Percentiles rank a stretch among this genome's conserved stretches.
phyloP scores from a whole-genome alignment of 1,284 basidiomycete genomes.

The Fomitiporia mediterranea region DNA sequence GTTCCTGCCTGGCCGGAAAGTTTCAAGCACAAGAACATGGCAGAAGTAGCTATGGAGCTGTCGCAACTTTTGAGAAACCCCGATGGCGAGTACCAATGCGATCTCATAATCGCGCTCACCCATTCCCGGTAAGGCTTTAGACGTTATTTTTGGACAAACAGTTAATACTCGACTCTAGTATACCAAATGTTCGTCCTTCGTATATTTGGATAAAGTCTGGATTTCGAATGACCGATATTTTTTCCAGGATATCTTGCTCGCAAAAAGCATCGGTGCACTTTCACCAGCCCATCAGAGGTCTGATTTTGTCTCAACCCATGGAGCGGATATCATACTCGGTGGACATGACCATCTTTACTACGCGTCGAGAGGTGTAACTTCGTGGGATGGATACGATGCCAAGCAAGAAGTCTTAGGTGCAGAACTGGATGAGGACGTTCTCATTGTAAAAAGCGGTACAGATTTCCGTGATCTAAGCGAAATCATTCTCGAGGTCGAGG shows the following conservation, averaged over 20 bases:
- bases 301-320: constrained; percentile 54
- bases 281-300: constrained; percentile 51
- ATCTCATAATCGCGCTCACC: constrained; percentile 77
- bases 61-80: constrained; percentile 73
- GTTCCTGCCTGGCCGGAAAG: constrained; percentile 76
- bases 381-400: constrained; percentile 70
- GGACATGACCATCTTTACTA: constrained; percentile 91
- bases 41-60: constrained; percentile 55
- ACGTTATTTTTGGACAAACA: not conserved
- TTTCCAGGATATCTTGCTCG: constrained; percentile 59
- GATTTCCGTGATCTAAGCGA: constrained; percentile 88
- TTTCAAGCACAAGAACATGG: constrained; percentile 69
- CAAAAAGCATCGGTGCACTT: constrained; percentile 56
- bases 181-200: constrained; percentile 27
- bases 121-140: constrained; percentile 52
- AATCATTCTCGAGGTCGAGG: constrained; percentile 58
- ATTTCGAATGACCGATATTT: constrained; percentile 36
- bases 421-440: constrained; percentile 66
- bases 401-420: constrained; percentile 58
- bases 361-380: constrained; percentile 69
- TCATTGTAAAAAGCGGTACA: constrained; percentile 82
- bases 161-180: constrained; percentile 11
- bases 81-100: constrained; percentile 60
- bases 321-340: constrained; percentile 81
- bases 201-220: constrained; percentile 32